Conservation (phyloP, 768 basidiomycete genomes). For the Melanogaster broomeanus region DNA sequence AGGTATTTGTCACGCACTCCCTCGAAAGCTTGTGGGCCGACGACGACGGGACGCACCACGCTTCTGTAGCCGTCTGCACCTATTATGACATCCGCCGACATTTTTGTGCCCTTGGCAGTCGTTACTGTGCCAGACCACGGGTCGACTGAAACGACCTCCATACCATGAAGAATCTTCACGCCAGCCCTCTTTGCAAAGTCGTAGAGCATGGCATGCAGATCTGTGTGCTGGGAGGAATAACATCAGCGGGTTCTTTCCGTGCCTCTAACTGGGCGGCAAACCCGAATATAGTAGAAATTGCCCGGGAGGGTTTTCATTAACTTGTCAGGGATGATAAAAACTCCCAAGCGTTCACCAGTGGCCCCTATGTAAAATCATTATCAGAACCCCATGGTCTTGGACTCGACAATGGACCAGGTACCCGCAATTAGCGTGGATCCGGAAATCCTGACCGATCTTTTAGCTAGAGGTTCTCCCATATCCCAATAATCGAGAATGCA, state of each 20-base stretch:
- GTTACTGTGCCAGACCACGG: slow-evolving; percentile 30
- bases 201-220: slow-evolving; percentile 48
- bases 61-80: slow-evolving; percentile 64
- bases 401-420: not conserved
- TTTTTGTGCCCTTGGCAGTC: slow-evolving; percentile 41
- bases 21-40: slow-evolving; percentile 12
- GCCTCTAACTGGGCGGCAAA: slow-evolving; percentile 22
- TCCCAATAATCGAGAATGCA: slow-evolving; percentile 56
- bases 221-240: slow-evolving; percentile 43
- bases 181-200: slow-evolving; percentile 48
- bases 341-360: slow-evolving; percentile 44
- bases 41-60: slow-evolving; percentile 37
- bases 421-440: slow-evolving; percentile 21
- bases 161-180: slow-evolving; percentile 45
- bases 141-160: slow-evolving; percentile 36
- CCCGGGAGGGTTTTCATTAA: slow-evolving; percentile 46
- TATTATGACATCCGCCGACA: slow-evolving; percentile 53
- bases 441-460: slow-evolving; percentile 23
- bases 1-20: slow-evolving; percentile 11
- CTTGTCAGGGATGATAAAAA: slow-evolving; percentile 44
- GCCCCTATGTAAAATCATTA: slow-evolving; percentile 36
- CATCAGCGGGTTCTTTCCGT: not conserved
- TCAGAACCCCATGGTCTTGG: slow-evolving; percentile 1
- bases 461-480: slow-evolving; percentile 42
- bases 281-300: slow-evolving; percentile 48